Evolutionary conservation across 345 rosid species (phyloP), one percentile per base, ranked within the genome.

Genomic region (Citrus trifoliata): DNA sequence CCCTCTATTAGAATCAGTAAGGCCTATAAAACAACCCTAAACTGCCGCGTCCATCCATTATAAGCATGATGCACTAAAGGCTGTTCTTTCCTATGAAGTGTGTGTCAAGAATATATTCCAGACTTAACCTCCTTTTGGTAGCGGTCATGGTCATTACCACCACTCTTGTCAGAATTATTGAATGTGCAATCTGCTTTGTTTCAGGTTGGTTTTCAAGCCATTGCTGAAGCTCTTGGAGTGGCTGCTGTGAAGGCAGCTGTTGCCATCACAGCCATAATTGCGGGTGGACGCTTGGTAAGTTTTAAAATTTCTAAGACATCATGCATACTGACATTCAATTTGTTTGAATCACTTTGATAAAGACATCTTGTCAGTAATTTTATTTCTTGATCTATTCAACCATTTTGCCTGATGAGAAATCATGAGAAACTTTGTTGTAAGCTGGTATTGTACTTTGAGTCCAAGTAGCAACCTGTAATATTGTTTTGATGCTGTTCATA

Each of bases 191-290:
- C 73, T 51, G 27, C 70, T 86, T 70, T 42, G 56, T 87, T 86
- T 74, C 90, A 96, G 98, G 84, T 96, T 83, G 99, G 99, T 78
- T 90, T 96, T 86, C 92, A 93, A 87, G 97, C 99, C 78, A 96
- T 96, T 80, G 97, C 97, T 66, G 99, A 96, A 84, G 99, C 99
- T 86, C 97, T 96, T 83, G 99, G 99, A 78, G 60, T 92, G 70
- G 99, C 99, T 79, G 98, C 93, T 83, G 97, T 96, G 78, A 96
- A 92, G 87, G 98, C 98, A 24, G 90, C 89, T 38, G 91, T 94
- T 88, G 99, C 99, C 81, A 92, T 95, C 80, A 82, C 97, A 81
- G 98, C 93, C 73, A 95, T 95, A 79, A 91, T 95, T 86, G 98
- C 97, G 68, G 98, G 99, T 70, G 99, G 99, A 83, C 93, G 98